Base-by-base conservation (phyloP, 345 rosid species). In the Conringia planisiliqua region DNA sequence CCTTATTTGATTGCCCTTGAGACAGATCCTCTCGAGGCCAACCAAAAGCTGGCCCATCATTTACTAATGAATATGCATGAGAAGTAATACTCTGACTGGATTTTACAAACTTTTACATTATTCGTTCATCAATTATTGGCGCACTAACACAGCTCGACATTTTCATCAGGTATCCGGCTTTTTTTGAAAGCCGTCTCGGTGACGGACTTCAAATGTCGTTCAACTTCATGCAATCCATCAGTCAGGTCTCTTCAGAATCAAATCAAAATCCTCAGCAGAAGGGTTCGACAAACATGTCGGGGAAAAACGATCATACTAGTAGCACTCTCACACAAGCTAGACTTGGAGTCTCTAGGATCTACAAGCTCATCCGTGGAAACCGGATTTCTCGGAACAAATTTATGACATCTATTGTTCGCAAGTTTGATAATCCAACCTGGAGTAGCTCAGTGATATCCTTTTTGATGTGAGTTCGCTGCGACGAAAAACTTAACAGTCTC, bases 11-110 rank as follows among this genome's bases (percentile, higher is more conserved):
- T 96, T 84, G 99, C 99, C 61, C 96, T 96, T 36, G 99, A 96
- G 86, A 87, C 97, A 51, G 99, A 96, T 88, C 99, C 95, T 58
- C 88, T 75, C 68, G 99, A 96, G 77, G 83, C 78, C 59, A 96
- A 96, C 85, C 90, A 93, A 36, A 96, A 96, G 83, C 83, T 92
- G 89, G 96, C 98, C 32, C 99, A 96, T 87, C 98, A 89, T 82
- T 82, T 96, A 81, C 89, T 95, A 79, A 90, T 90, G 97, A 95
- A 95, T 77, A 95, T 95, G 99, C 92, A 95, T 81, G 99, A 95
- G 83, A 95, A 95, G 99, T 96, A 92, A 32, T 57, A 71, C 51
- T 72, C 83, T 57, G 30, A 50, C 18, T 61, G 39, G 44, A 54
- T 77, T 70, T 48, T 43, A 64, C 62, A 27, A 35, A 47, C 36